Evolutionary conservation across 2,329 filamentous ascomycete genomes (phyloP), one percentile per base, ranked within the genome.

Genomic region (Nannizziopsis barbatae): DNA sequence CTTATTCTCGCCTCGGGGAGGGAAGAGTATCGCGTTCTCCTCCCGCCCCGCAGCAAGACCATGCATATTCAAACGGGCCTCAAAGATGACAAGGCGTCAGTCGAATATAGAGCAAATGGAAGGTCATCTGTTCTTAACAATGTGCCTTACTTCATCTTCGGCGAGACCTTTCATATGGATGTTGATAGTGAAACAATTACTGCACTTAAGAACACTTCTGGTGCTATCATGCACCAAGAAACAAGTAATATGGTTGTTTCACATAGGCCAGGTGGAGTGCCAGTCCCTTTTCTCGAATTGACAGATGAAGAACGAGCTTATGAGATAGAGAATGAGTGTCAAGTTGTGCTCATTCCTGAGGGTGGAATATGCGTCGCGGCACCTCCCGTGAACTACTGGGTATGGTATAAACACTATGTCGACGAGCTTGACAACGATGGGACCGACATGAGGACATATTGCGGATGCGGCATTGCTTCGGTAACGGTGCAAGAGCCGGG

Each of bases 351-450:
- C 7, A 27, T 15, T 15, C 45, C 43, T 20, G 36, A 45, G 10
- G 52, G 52, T n/a, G 52, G 50, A 0, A 15, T 52, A 12, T 49
- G 45, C 35, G 47, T 52, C 15, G 42, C 42, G 12, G 18, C 36
- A 6, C 45, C 45, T 5, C 49, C 39, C 10, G 47, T 45, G n/a
- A 42, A 52, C 18, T 50, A 48, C n/a, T 52, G 49, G 35, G 40
- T 49, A 20, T 54, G 52, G 52, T 52, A 45, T 37, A 43, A 47
- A 31, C 52, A 52, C 17, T 18, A 43, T 18, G 36, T 51, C 2
- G 37, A 43, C 9, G 20, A 46, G 14, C 31, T 20, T 12, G 36
- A 44, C 20, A 27, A 11, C 1, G 35, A 42, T 15, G 35, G 46
- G 9, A 42, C 20, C 11, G 2, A 27, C 22, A 27, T 14, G 27